phyloP scores from a whole-genome alignment of 2,329 filamentous ascomycete genomes.

The Colletotrichum endophyticum region DNA sequence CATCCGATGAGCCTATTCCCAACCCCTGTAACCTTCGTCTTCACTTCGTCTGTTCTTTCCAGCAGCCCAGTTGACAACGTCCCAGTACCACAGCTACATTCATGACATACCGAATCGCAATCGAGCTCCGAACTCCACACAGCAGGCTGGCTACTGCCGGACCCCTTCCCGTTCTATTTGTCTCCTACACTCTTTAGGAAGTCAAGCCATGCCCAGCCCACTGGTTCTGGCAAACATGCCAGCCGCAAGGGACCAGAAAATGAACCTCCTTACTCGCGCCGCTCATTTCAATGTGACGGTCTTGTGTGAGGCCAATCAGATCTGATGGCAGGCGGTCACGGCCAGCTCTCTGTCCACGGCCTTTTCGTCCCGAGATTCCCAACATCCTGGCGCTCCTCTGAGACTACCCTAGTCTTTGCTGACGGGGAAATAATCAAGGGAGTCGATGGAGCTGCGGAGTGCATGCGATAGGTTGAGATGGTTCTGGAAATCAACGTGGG shows the following conservation, averaged over 20 bases:
- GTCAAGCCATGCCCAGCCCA: background rate
- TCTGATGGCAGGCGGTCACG: background rate
- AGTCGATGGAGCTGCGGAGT: background rate
- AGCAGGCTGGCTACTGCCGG: background rate
- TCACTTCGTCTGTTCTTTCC: background rate
- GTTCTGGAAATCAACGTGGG: background rate
- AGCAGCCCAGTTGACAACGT: background rate
- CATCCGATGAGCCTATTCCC: constrained; percentile 16
- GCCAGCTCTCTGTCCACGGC: background rate
- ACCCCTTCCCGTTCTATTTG: background rate
- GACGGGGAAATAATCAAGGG: background rate
- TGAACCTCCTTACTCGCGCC: background rate
- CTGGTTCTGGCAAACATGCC: background rate
- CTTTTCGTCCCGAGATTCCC: background rate
- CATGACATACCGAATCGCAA: background rate
- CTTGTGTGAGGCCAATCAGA: background rate
- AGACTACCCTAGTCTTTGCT: background rate
- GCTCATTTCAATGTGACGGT: background rate
- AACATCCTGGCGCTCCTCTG: background rate
- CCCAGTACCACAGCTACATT: background rate
- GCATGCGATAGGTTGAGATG: background rate
- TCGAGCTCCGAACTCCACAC: background rate
- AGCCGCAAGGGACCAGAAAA: background rate
- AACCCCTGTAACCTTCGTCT: background rate
- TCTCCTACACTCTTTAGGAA: background rate